Conservation (phyloP, 371 early-diverging fungal genomes). For the Mortierella polycephala region DNA sequence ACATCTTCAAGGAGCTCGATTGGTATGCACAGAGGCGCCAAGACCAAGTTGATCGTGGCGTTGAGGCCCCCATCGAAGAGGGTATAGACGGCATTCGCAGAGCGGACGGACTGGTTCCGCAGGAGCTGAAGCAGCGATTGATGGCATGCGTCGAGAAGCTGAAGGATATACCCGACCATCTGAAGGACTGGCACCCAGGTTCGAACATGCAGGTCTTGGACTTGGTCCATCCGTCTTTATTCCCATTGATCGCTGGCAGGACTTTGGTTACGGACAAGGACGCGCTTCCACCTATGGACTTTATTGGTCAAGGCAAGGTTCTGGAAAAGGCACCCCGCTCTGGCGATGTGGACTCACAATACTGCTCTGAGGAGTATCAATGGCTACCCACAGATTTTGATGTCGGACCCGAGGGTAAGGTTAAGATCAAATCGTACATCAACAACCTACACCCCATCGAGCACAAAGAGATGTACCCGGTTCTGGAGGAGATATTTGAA, state of each 20-base stretch:
- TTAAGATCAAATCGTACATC: conserved; percentile 61
- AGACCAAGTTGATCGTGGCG: conserved; percentile 17
- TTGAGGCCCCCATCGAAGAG: conserved; percentile 13
- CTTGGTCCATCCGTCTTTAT: conserved; percentile 73
- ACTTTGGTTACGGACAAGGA: conserved; percentile 18
- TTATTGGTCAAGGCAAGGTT: neutral
- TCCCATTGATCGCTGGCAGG: conserved; percentile 45
- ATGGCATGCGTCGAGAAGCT: conserved; percentile 43
- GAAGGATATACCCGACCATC: conserved; percentile 47
- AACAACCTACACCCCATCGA: conserved; percentile 55
- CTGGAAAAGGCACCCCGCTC: neutral
- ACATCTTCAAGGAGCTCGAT: conserved; percentile 55
- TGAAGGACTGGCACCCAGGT: conserved; percentile 64
- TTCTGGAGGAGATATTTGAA: conserved; percentile 50
- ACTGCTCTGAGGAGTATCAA: conserved; percentile 49
- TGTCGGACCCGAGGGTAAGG: conserved; percentile 49
- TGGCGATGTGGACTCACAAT: neutral
- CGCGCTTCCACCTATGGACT: conserved; percentile 14
- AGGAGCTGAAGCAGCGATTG: conserved; percentile 21
- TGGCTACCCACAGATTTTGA: conserved; percentile 68
- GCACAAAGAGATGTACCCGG: conserved; percentile 51
- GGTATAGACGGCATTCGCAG: conserved; percentile 57
- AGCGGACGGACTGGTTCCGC: conserved; percentile 49
- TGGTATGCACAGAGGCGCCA: conserved; percentile 41
- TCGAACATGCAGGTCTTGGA: conserved; percentile 66